Evolutionary conservation across 2,329 filamentous ascomycete genomes (phyloP), one percentile per base, ranked within the genome.

Genomic region (Fusarium sambucinum): DNA sequence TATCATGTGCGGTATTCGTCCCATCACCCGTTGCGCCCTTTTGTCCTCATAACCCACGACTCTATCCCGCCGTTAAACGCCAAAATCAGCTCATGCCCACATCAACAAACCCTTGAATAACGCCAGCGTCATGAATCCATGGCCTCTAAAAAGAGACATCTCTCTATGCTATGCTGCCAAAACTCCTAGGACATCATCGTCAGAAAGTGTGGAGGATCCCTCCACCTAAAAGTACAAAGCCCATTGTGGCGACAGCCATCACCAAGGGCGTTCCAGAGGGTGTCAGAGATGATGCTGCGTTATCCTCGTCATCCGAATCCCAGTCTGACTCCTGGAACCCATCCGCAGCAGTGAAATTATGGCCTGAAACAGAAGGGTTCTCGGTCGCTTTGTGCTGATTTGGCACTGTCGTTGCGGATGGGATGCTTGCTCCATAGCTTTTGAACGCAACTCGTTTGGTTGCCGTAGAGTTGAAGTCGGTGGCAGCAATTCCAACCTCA

Each of bases 401-500:
- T 1, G 81, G 77, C 19, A 80, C 83, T 1, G 73, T 66, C 6
- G 83, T 86, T 5, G 85, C 81, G 13, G 81, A 85, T 2, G 85
- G 85, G 32, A 87, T 87, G 4, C 74, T 66, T 1, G 84, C 85
- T 25, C 83, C 81, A 12, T 79, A 76, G 74, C 81, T 86, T 19
- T 80, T 65, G 67, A 87, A 87, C 3, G 84, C 73, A 2, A 86
- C 80, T 30, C 87, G 77, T 57, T 86, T 83, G 40, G 80, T 81
- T 10, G 76, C 69, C 2, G 84, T 85, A 2, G 84, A 79, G 73
- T 87, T 87, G 75, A 88, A 87, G 61, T 86, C 80, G 13, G 87
- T 87, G 17, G 80, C 78, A 6, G 86, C 87, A 21, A 89, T 76
- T 19, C 74, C 86, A 56, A 89, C 80, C 70, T 88, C 78, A 73